Evolutionary conservation across 2,329 filamentous ascomycete genomes (phyloP), one percentile per base, ranked within the genome.

Genomic region (Fusarium devonianum): DNA sequence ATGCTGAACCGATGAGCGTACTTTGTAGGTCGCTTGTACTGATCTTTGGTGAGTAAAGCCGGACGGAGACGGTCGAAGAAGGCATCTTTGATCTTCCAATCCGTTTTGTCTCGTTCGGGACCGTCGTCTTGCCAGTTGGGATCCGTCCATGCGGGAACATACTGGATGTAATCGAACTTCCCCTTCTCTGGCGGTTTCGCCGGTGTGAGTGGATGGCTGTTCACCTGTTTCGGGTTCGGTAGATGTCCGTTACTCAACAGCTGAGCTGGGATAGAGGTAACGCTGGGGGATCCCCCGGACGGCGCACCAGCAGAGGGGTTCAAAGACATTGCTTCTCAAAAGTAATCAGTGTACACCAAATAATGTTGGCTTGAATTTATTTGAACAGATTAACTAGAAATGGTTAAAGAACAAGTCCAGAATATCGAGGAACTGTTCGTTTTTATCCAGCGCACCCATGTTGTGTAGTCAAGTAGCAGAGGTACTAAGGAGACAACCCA

Each of bases 1-100:
- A 70, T 56, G 12, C 69, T 64, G 25, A 66, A 71, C 26, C 69
- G 54, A 12, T 59, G 23, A 2, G 69, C 68, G 21, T 66, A 62
- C 7, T 53, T 45, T 7, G 67, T 67, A 4, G 68, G 68, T 12
- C 60, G 53, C 21, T 49, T 45, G 32, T 46, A 38, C 9, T 38
- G 44, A 13, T 71, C 68, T 14, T 40, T 35, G 11, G 56, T 39
- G 0, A 64, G 53, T 13, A 68, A 14, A 10, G 64, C 66, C 8
- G 66, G 66, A 3, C 64, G 57, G 2, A 67, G 10, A 18, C 45
- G 44, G 38, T 65, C 59, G 14, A 64, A 21, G 8, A 60, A 8
- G 16, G 28, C 33, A 12, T 63, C 49, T 5, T 17, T 25, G 11
- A 65, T 48, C 2, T 49, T 35, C 17, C 49, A 67, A 17, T 52